These are phyloP conservation scores for Capronia epimyces DNA, from an alignment of 2,329 filamentous ascomycete species.

Conservation along the genomic window DNA sequence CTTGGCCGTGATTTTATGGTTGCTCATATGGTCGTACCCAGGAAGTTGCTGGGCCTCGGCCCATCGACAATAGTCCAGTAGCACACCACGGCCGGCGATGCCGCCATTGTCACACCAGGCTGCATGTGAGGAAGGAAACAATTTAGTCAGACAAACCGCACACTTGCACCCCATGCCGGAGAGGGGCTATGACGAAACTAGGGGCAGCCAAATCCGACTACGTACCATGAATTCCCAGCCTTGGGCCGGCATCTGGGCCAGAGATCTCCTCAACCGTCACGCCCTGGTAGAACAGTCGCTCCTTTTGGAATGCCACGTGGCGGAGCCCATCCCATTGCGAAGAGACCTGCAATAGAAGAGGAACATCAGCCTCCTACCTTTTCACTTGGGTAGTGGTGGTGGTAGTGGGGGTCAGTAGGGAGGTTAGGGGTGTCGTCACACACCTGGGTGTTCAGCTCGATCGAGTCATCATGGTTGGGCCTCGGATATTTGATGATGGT, in stretches of 20 bases:
- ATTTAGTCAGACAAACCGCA: too few species aligned
- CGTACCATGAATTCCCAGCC: slow-evolving; percentile 29
- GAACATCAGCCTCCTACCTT: not conserved
- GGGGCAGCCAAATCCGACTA: not conserved
- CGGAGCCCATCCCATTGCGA: slow-evolving; percentile 26
- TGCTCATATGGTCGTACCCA: not conserved
- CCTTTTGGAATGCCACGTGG: slow-evolving; percentile 21
- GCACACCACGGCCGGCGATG: slow-evolving; percentile 43
- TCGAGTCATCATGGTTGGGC: slow-evolving; percentile 22
- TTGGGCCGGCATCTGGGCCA: slow-evolving; percentile 6
- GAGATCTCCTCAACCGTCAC: slow-evolving; percentile 19
- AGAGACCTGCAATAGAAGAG: not conserved
- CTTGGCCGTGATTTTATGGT: slow-evolving; percentile 26
- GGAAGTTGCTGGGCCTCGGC: slow-evolving; percentile 9
- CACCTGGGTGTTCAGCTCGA: slow-evolving; percentile 24
- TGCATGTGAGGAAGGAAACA: not conserved
- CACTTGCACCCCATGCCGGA: too few species aligned
- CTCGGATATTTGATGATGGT: not conserved
- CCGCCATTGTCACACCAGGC: slow-evolving; percentile 36
- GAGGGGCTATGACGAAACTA: not conserved
- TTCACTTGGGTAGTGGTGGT: not conserved
- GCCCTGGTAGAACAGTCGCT: slow-evolving; percentile 21
- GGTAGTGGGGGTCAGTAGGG: not conserved
- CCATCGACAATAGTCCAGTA: slow-evolving; percentile 39
- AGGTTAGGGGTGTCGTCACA: not conserved